phyloP scores from a whole-genome alignment of 78 protist species.

The Protostelium mycophagum region DNA sequence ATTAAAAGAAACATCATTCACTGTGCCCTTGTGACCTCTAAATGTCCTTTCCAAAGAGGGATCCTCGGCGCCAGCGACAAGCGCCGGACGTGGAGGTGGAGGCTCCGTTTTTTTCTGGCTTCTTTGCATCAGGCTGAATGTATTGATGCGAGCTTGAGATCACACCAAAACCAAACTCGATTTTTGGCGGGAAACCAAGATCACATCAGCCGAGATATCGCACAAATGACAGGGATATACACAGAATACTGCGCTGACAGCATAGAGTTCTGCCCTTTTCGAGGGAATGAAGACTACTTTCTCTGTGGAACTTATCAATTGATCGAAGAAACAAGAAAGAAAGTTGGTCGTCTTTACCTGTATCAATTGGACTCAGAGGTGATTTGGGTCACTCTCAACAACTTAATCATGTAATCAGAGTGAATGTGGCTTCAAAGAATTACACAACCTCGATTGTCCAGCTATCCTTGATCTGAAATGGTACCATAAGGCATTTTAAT shows the following conservation, averaged over 20 bases:
- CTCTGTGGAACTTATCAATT: constrained; percentile 41
- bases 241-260: constrained; percentile 40
- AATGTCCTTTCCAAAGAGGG: constrained; percentile 81
- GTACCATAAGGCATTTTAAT: background rate
- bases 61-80: constrained; percentile 12
- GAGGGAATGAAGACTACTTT: background rate
- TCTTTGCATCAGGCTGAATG: background rate
- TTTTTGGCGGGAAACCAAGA: background rate
- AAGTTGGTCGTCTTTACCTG: constrained; percentile 39
- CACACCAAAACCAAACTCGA: too few relatives aligned
- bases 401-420: background rate
- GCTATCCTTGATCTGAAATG: constrained; percentile 74
- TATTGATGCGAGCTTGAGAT: too few relatives aligned
- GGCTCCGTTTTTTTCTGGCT: background rate
- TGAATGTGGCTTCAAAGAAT: background rate
- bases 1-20: constrained; percentile 48
- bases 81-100: background rate
- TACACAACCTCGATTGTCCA: constrained; percentile 15
- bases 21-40: constrained; percentile 78
- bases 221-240: background rate
- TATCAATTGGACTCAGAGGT: constrained; percentile 14
- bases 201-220: background rate
- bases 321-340: constrained; percentile 30
- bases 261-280: constrained; percentile 50
- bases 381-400: background rate